Base-by-base conservation (phyloP, 345 rosid genomes). In the Salix koriyanagi region DNA sequence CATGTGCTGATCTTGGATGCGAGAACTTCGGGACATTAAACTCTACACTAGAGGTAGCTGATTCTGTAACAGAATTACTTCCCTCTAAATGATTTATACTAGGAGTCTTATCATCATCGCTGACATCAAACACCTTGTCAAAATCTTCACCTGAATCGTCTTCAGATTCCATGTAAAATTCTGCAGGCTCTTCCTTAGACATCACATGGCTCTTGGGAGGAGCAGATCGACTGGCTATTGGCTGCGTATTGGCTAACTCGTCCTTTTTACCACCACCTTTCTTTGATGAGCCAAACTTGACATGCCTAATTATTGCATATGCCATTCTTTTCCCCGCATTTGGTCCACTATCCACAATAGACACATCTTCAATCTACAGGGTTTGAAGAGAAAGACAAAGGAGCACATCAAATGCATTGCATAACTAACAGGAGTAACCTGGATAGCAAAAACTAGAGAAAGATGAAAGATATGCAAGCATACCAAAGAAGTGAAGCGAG, bases 321-420 rank as follows among this genome's bases (percentile, higher is more conserved):
- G 98, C 97, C 74, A 82, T 87, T 21, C 67, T 79, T 67, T 56
- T 91, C 86, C 87, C 92, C 69, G 88, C 88, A 52, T 69, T 79
- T 15, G 94, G 97, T 26, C 89, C 94, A 75, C 86, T 91, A 76
- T 94, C 97, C 71, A 94, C 84, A 41, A 89, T 60, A 56, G 87
- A 65, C 64, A 71, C 85, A 81, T 88, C 98, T 82, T 81, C 89
- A 66, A 94, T 81, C 98, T 92, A 82, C 72, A 72, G n/a, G 73
- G 13, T 76, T 58, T 21, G 75, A 46, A 18, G 15, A 65, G 25
- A 50, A 48, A 75, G 26, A 34, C 72, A 48, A 54, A 25, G n/a
- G 46, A 50, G 46, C 61, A 73, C 58, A 32, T 5, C 42, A 52
- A 65, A 16, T 26, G 5, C 4, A 18, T 36, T 21, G 28, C 26